phyloP scores from a whole-genome alignment of 1,284 basidiomycete genomes.

The Fereydounia khargensis region DNA sequence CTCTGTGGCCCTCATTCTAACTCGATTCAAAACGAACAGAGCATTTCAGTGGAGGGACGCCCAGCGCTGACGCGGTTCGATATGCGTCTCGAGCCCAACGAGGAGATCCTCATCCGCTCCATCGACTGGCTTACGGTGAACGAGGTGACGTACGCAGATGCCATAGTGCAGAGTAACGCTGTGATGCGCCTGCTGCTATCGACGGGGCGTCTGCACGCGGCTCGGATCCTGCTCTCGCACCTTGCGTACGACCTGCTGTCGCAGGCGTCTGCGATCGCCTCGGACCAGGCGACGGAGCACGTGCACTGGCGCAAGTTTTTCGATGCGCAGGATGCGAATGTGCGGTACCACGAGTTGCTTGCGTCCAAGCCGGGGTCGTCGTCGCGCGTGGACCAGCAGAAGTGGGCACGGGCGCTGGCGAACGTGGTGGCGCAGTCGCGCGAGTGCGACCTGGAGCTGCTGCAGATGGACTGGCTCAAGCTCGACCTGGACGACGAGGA shows the following conservation, averaged over 20 bases:
- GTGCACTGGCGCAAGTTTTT: conserved; percentile 52
- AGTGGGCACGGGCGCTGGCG: conserved; percentile 32
- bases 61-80: conserved; percentile 23
- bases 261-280: conserved; percentile 11
- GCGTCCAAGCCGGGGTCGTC: conserved; percentile 15
- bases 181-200: conserved; percentile 46
- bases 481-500: conserved; percentile 45
- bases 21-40: conserved; percentile 6
- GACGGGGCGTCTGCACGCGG: conserved; percentile 46
- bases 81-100: conserved; percentile 20
- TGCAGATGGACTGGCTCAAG: conserved; percentile 62
- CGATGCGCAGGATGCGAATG: conserved; percentile 40
- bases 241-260: conserved; percentile 43
- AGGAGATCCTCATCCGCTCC: conserved; percentile 70
- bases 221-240: conserved; percentile 41
- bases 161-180: conserved; percentile 49
- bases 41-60: conserved; percentile 1
- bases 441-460: conserved; percentile 57
- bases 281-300: conserved; percentile 43
- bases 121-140: conserved; percentile 91
- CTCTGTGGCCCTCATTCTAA: conserved; percentile 7
- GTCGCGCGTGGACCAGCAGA: conserved; percentile 34
- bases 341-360: conserved; percentile 42
- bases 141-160: conserved; percentile 45
- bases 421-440: conserved; percentile 58